These are phyloP conservation scores for Ichthyophthirius multifiliis DNA, from an alignment of 169 alveolate species.

Conservation along the genomic window DNA sequence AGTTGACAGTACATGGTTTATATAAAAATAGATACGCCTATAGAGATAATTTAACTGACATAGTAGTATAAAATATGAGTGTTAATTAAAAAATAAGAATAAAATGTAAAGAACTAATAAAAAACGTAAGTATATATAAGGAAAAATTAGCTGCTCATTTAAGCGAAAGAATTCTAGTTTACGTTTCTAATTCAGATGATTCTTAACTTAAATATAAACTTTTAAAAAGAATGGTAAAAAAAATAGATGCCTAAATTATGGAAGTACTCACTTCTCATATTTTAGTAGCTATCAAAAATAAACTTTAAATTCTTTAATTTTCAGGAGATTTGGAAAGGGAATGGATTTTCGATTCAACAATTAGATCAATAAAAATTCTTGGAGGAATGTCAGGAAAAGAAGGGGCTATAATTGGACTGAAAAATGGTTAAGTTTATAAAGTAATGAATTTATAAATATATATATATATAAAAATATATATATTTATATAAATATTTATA, in stretches of 20 bases:
- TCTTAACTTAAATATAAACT: conserved; percentile 77
- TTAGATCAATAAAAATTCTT: conserved; percentile 81
- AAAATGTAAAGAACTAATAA: conserved; percentile 89
- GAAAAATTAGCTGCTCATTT: conserved; percentile 91
- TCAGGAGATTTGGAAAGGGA: conserved; percentile 87
- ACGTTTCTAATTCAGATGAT: conserved; percentile 37
- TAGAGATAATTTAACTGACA: conserved; percentile 89
- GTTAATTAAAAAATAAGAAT: conserved; percentile 85
- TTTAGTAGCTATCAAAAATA: conserved; percentile 78
- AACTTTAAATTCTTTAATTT: conserved; percentile 73
- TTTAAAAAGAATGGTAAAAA: conserved; percentile 75
- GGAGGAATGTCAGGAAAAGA: conserved; percentile 93
- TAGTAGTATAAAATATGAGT: conserved; percentile 80
- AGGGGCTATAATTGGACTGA: conserved; percentile 89
- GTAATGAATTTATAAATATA: background rate
- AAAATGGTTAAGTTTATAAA: conserved; percentile 85
- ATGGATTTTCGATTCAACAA: conserved; percentile 87
- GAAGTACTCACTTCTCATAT: conserved; percentile 85
- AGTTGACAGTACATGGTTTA: conserved; percentile 85
- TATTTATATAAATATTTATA: too few relatives aligned
- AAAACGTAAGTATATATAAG: conserved; percentile 90
- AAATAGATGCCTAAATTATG: conserved; percentile 86
- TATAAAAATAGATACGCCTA: conserved; percentile 87
- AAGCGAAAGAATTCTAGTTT: conserved; percentile 77
- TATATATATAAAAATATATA: background rate